A percentile compares a stretch with the other conserved stretches of the same genome.
phyloP scores from a whole-genome alignment of 129 eudicot genomes.

The Chrysanthemum lavandulifolium region DNA sequence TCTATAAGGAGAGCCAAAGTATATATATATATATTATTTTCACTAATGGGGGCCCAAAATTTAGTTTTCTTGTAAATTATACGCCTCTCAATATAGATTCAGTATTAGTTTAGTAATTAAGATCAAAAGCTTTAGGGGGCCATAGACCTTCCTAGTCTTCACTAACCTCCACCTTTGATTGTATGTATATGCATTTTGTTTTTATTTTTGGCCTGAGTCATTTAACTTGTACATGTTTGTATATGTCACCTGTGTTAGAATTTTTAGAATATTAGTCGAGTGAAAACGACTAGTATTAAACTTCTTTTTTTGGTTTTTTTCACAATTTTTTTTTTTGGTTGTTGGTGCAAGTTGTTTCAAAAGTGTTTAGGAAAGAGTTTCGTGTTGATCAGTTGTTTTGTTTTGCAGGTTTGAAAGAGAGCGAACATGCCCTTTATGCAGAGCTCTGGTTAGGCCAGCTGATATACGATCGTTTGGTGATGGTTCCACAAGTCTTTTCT shows the following conservation, averaged over 20 bases:
- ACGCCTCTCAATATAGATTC: no score
- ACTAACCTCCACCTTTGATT: no score
- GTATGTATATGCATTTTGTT: no score
- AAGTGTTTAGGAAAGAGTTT: no score
- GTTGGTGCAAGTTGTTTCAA: neutral
- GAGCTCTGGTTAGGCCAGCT: constrained; percentile 69
- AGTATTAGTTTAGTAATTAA: no score
- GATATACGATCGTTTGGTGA: constrained; percentile 64
- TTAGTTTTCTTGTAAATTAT: no score
- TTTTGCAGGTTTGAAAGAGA: constrained; percentile 74
- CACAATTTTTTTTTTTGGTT: neutral
- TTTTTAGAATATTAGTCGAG: neutral
- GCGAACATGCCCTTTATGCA: constrained; percentile 72
- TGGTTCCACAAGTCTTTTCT: constrained; percentile 62
- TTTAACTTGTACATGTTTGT: neutral
- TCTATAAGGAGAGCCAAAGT: no score
- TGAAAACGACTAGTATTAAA: neutral
- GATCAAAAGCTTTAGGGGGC: no score
- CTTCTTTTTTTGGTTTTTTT: neutral
- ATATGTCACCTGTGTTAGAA: neutral
- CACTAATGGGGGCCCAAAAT: no score
- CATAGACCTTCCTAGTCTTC: no score
- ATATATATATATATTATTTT: no score
- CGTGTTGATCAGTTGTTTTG: neutral
- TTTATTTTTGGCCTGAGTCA: neutral